Percentiles rank a stretch among this genome's conserved stretches.
These are phyloP conservation scores for Vitis labrusca DNA, from an alignment of 164 flowering plant species.

Conservation along the genomic window DNA sequence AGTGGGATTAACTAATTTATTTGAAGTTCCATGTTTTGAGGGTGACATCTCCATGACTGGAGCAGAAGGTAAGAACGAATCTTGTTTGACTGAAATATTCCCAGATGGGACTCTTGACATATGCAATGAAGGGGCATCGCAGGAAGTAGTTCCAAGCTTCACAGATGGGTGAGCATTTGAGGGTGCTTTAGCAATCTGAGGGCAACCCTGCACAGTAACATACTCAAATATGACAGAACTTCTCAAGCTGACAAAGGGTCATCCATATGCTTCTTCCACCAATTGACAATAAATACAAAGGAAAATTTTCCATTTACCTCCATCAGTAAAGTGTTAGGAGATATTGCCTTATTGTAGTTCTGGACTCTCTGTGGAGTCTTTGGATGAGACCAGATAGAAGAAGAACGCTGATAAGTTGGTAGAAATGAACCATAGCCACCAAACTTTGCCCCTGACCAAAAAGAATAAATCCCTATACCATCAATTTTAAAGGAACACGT, in stretches of 20 bases:
- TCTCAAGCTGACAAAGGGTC: background rate
- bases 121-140: slow-evolving; percentile 13
- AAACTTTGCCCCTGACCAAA: slow-evolving; percentile 66
- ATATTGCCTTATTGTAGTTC: slow-evolving; percentile 24
- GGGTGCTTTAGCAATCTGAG: slow-evolving; percentile 30
- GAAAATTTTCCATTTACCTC: slow-evolving; percentile 43
- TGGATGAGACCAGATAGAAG: slow-evolving; percentile 44
- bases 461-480: slow-evolving; percentile 8
- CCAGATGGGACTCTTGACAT: slow-evolving; percentile 18
- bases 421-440: slow-evolving; percentile 91
- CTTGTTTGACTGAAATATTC: slow-evolving; percentile 31
- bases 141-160: slow-evolving; percentile 30
- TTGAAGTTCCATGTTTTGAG: slow-evolving; percentile 16
- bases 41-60: slow-evolving; percentile 19
- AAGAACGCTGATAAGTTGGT: slow-evolving; percentile 59
- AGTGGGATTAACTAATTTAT: slow-evolving; percentile 16
- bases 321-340: slow-evolving; percentile 31
- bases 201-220: slow-evolving; percentile 40
- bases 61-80: slow-evolving; percentile 19
- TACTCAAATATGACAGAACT: slow-evolving; percentile 21
- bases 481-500: slow-evolving; percentile 8
- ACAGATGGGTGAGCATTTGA: slow-evolving; percentile 21
- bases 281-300: background rate
- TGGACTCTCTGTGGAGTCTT: slow-evolving; percentile 37
- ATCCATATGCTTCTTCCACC: slow-evolving; percentile 3